Base-by-base conservation (phyloP, 768 basidiomycete genomes). In the Lentinus brumalis region DNA sequence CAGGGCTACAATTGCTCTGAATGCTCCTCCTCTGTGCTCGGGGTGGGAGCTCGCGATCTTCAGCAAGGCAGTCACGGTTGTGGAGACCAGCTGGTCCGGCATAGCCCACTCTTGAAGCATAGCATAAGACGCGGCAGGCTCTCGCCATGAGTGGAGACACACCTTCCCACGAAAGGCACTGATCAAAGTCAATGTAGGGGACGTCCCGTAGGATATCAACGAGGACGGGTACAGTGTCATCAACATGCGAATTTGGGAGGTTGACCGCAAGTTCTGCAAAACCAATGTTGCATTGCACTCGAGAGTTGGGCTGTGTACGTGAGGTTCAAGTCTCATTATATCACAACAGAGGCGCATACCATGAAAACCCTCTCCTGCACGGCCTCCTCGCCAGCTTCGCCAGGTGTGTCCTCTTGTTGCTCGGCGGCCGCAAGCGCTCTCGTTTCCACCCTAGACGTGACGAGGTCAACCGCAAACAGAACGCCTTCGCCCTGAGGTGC, bases 151-250 rank as follows among this genome's bases (percentile, higher is more conserved):
- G 41, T 30, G 14, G 56, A 6, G 44, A 59, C 76, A 55, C 68
- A 93, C 92, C 90, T 66, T 86, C 82, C 93, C 93, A 95, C 5
- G 86, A 87, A 5, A 95, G 76, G 63, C 84, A 88, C 61, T 77
- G 80, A 71, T 92, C 92, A 65, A 92, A 94, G 71, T 93, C 85
- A 55, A 86, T 86, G 67, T 80, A 81, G 0, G 92, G 89, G 18
- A 91, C 82, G 65, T 92, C 90, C 39, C 79, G 78, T 38, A 94
- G 77, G 30, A 94, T 79, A 65, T 86, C 87, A 18, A 88, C 71
- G 26, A 95, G 81, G 7, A 83, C 79, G 4, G 83, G 79, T 46
- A 91, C 78, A 31, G 81, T 81, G n/a, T 76, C 73, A 11, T 70
- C 71, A 32, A 89, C 79, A 65, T 84, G 81, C 7, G 73, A 68